Evolutionary conservation across 805 yeast species (phyloP), one percentile per base, ranked within the genome.

Genomic region (Cyberlindnera maclurae): DNA sequence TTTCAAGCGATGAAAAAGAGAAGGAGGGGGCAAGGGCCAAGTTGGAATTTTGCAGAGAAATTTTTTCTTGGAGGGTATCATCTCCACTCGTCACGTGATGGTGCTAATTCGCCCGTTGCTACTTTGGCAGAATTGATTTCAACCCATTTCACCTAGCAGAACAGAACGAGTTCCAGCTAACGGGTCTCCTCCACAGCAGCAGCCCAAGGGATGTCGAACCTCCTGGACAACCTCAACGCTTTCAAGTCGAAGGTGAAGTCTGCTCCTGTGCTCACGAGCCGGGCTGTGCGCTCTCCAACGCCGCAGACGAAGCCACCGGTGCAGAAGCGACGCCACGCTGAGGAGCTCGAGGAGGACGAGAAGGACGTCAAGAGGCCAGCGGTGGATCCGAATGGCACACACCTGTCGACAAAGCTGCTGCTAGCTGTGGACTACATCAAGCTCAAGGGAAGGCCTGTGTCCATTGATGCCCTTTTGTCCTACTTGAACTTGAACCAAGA

Each of bases 401-500:
- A 85, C 57, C 71, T 82, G 40, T 84, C 95, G 4, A 89, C 97
- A 4, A 86, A 87, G 57, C 69, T 93, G 38, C 80, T 86, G 54
- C 75, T 88, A 57, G 97, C 97, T 2, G 93, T 93, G 15, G 97
- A 93, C 57, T 84, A 78, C 57, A 79, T 93, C 44, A 89, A 87
- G 53, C 63, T 61, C 62, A 57, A 63, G 40, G 95, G 85, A 47
- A 60, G 70, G 17, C 87, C 96, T 0, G 79, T 89, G 1, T 60
- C 76, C 5, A 70, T 86, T 5, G 65, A 68, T 20, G 82, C 81
- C 40, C 62, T 90, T 33, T 78, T 79, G 52, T 71, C 75, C 31
- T 81, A 85, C 52, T 62, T 93, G 45, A 77, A 75, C 29, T 46
- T 64, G 37, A 59, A 55, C 30, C 44, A 45, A 15, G 60, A 76